These are phyloP conservation scores for Candida silvicultrix DNA, from an alignment of 805 yeast genomes.

Conservation along the genomic window DNA sequence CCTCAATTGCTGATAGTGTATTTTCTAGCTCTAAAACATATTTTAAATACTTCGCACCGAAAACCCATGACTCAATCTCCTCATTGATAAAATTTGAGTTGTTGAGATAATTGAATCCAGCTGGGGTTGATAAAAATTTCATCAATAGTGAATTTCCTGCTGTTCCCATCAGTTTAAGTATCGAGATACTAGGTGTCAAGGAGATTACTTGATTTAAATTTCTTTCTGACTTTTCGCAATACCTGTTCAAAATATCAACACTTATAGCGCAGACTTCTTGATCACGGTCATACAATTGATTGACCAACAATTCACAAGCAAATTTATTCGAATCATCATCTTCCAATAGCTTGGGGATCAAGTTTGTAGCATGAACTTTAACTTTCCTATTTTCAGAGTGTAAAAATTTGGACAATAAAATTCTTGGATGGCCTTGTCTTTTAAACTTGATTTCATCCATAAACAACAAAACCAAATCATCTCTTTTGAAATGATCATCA, in stretches of 20 bases:
- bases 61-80: slow-evolving; percentile 67
- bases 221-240: slow-evolving; percentile 43
- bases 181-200: slow-evolving; percentile 47
- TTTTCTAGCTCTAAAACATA: slow-evolving; percentile 45
- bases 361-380: slow-evolving; percentile 50
- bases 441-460: slow-evolving; percentile 58
- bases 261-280: slow-evolving; percentile 49
- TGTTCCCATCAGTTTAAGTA: slow-evolving; percentile 11
- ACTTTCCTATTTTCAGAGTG: slow-evolving; percentile 45
- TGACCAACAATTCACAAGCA: slow-evolving; percentile 48
- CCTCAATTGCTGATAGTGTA: slow-evolving; percentile 23
- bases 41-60: slow-evolving; percentile 32
- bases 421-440: slow-evolving; percentile 58
- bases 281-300: slow-evolving; percentile 65
- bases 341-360: slow-evolving; percentile 37
- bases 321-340: slow-evolving; percentile 29
- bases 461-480: slow-evolving; percentile 50
- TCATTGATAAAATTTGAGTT: slow-evolving; percentile 52
- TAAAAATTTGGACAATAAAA: slow-evolving; percentile 59
- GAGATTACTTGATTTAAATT: slow-evolving; percentile 45
- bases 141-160: slow-evolving; percentile 49
- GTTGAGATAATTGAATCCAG: slow-evolving; percentile 64
- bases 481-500: slow-evolving; percentile 43
- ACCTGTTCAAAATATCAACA: slow-evolving; percentile 46
- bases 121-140: slow-evolving; percentile 55